These are phyloP conservation scores for Clavaria fumosa DNA, from an alignment of 768 basidiomycete genomes.

Conservation along the genomic window DNA sequence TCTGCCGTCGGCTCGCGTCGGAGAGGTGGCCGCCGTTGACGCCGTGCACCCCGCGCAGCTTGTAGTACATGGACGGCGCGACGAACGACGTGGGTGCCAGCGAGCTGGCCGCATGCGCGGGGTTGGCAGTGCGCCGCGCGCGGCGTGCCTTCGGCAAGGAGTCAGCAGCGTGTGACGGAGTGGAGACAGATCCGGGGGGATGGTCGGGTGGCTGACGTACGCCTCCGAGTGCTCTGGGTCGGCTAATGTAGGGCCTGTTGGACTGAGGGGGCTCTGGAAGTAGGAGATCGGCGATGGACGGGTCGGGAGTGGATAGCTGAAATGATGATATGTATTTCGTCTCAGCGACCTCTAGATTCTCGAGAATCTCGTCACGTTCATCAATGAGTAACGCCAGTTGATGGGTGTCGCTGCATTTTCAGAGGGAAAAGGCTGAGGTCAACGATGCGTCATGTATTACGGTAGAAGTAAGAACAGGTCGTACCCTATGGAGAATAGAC, in stretches of 20 bases:
- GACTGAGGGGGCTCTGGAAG: slow-evolving; percentile 26
- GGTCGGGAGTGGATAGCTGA: slow-evolving; percentile 55
- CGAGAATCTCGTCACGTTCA: slow-evolving; percentile 62
- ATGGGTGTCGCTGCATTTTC: slow-evolving; percentile 42
- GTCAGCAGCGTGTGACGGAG: not conserved
- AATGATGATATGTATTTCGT: slow-evolving; percentile 66
- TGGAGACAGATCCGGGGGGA: not conserved
- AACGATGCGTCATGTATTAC: not conserved
- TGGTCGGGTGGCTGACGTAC: slow-evolving; percentile 12
- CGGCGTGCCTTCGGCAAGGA: slow-evolving; percentile 14
- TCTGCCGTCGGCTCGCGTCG: slow-evolving; percentile 26
- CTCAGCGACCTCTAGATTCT: slow-evolving; percentile 69
- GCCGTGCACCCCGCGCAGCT: slow-evolving; percentile 44
- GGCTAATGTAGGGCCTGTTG: slow-evolving; percentile 45
- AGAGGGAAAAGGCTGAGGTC: slow-evolving; percentile 3
- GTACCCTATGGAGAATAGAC: slow-evolving; percentile 63
- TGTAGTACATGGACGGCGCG: slow-evolving; percentile 68
- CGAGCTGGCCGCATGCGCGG: slow-evolving; percentile 53
- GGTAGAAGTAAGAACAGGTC: slow-evolving; percentile 10
- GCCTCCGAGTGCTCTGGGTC: slow-evolving; percentile 40
- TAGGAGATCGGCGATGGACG: slow-evolving; percentile 47
- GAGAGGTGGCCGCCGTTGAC: slow-evolving; percentile 45
- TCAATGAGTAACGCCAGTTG: slow-evolving; percentile 53
- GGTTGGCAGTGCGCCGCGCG: slow-evolving; percentile 39
- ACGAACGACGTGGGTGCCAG: slow-evolving; percentile 65